These are phyloP conservation scores for Cercophora sp. DNA, from an alignment of 495 filamentous ascomycete species.

Conservation along the genomic window DNA sequence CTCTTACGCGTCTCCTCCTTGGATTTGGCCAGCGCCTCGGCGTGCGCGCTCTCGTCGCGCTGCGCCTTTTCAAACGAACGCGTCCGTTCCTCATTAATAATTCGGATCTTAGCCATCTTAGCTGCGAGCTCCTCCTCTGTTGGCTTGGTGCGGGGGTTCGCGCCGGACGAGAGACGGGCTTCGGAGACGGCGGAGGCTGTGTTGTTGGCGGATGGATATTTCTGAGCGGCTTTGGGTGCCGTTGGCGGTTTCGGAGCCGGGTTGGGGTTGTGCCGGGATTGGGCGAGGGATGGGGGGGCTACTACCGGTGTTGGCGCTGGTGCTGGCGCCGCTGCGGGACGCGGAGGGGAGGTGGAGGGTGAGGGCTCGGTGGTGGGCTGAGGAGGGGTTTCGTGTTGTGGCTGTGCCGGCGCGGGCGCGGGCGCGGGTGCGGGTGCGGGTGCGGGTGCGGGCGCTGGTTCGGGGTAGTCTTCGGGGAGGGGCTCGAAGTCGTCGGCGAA, in stretches of 20 bases:
- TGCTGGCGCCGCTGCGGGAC: too few species aligned
- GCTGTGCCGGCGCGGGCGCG: not conserved
- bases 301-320: too few species aligned
- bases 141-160: constrained; percentile 48
- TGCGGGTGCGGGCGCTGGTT: not conserved
- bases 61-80: constrained; percentile 48
- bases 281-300: too few species aligned
- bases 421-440: not conserved
- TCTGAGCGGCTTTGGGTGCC: not conserved
- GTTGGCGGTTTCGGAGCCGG: not conserved
- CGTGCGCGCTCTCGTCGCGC: constrained; percentile 48
- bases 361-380: constrained; percentile 15
- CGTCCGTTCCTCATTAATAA: constrained; percentile 43
- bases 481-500: constrained; percentile 50
- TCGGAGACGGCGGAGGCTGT: constrained; percentile 29
- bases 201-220: constrained; percentile 18
- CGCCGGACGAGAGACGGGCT: constrained; percentile 40
- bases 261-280: constrained; percentile 17
- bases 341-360: constrained; percentile 29
- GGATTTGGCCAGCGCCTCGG: constrained; percentile 45
- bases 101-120: constrained; percentile 49
- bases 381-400: not conserved
- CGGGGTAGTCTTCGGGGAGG: constrained; percentile 22
- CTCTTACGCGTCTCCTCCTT: constrained; percentile 45
- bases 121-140: constrained; percentile 49